Evolutionary conservation across 202 grass and related monocot species (phyloP), one percentile per base, ranked within the genome.

Genomic region (Setaria viridis): DNA sequence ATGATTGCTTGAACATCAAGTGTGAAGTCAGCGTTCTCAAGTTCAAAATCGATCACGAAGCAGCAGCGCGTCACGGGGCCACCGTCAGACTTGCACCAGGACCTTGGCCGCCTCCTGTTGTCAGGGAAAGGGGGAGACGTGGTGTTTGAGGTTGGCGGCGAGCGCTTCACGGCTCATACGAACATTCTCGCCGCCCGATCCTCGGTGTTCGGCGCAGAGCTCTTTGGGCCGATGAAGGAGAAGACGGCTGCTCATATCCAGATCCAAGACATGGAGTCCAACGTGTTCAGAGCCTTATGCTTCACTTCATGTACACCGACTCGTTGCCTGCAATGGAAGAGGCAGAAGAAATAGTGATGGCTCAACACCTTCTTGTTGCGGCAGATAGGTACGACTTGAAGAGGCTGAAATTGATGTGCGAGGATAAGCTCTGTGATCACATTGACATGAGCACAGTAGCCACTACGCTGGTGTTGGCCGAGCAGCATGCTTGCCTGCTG

Each of bases 241-340:
- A 11, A 47, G 9, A 47, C 46, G 46, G 46, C 9, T 11, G 2
- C 0, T 0, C 11, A 1, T 0, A 20, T 87, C 2, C 11, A 7
- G 11, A 9, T 87, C 10, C 11, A 67, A 1, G 85, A 46, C 13
- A 30, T 87, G 51, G 60, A 87, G 0, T 12, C 65, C 1, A 29
- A 45, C 1, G 84, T 62, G 55, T 85, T 85, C 75, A 41, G 39
- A 32, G 54, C 66, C 19, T 30, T 79, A n/a, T n/a, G 66, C 65
- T 85, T 19, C 54, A 79, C 42, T 85, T 71, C 32, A 21, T 71
- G 19, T 85, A 79, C 83, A 85, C 39, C 13, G 83, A 41, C 54
- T 79, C 65, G 0, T 0, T 85, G 65, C 75, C 84, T 1, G 30
- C 59, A 0, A 3, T 59, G 1, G 56, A 79, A 2, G 51, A 50